A percentile compares a stretch with the other conserved stretches of the same genome.
phyloP scores from a whole-genome alignment of 345 rosid genomes.

The Tarenaya hassleriana region DNA sequence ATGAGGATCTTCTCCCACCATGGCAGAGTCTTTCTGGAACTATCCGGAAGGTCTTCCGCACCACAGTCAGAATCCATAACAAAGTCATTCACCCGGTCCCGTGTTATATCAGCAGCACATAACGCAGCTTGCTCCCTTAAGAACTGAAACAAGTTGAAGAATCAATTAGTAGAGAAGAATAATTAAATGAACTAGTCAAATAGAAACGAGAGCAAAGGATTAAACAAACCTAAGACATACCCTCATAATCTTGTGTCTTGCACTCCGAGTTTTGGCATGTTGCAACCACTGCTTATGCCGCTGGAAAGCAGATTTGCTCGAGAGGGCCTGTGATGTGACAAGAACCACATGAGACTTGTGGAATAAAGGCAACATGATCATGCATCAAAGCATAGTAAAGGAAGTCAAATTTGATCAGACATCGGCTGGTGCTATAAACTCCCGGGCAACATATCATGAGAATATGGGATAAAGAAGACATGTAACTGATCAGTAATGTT shows the following conservation, averaged over 20 bases:
- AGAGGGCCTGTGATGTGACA: conserved; percentile 60
- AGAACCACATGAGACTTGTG: conserved; percentile 5
- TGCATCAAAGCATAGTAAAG: conserved; percentile 5
- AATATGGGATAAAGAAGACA: too few relatives aligned
- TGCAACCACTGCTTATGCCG: conserved; percentile 87
- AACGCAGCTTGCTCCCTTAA: conserved; percentile 87
- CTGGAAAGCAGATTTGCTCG: conserved; percentile 85
- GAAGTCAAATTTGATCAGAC: neutral
- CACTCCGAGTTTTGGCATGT: conserved; percentile 91
- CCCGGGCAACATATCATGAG: too few relatives aligned
- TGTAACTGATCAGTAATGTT: conserved; percentile 1
- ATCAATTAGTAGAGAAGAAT: conserved; percentile 9
- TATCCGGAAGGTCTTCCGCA: conserved; percentile 46
- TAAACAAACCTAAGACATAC: conserved; percentile 37
- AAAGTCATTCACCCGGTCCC: conserved; percentile 60
- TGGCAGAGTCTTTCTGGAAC: conserved; percentile 40
- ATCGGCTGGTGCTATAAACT: neutral
- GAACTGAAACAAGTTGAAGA: conserved; percentile 47
- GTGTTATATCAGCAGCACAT: conserved; percentile 76
- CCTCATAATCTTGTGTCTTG: conserved; percentile 92
- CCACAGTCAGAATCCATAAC: conserved; percentile 70
- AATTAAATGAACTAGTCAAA: conserved; percentile 3
- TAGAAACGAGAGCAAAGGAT: neutral
- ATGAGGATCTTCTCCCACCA: conserved; percentile 62
- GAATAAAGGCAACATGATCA: conserved; percentile 1